Base-by-base conservation (phyloP, 768 basidiomycete genomes). In the Hortiboletus flavorubellus region DNA sequence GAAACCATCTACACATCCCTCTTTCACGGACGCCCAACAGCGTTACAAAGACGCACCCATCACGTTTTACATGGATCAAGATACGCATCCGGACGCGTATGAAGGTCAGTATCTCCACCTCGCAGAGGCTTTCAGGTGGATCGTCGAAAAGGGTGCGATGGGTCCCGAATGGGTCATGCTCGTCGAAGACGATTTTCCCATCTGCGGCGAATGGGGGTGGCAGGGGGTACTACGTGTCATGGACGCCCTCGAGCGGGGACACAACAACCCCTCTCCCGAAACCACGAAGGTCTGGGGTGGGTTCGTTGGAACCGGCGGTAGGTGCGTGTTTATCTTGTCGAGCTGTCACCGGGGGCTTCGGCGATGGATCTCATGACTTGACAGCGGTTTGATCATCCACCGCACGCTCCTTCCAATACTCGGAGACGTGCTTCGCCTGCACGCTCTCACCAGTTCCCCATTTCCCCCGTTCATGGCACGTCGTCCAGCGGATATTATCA, bases 101-200 rank as follows among this genome's bases (percentile, higher is more conserved):
- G 45, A 62, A 16, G 73, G 72, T 0, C 77, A 78, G 44, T 68
- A 76, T 52, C 64, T 77, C 33, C 77, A 77, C 59, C 66, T 74
- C 33, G 67, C 74, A 8, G 76, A 78, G 44, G 75, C 75, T 5
- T 71, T 78, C 39, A 54, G 70, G 29, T 77, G 75, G 77, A 57
- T 63, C 54, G 34, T 46, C 34, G 64, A 64, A 41, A 63, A 53
- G 39, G 53, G 55, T 5, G 34, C 54, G 1, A 31, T 15, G n/a
- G 54, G 56, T 37, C 67, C 73, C 14, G 75, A 77, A 52, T 77
- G 75, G 75, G 57, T 78, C 5, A 76, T 76, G 72, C 63, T 78
- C 12, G 64, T 75, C 30, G 76, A 77, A 50, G 76, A 78, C 57
- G 76, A 78, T 56, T 78, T 78, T 44, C 76, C 76, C 0, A 42